Evolutionary conservation across 768 basidiomycete genomes (phyloP).

Genomic region (Russula sp.): DNA sequence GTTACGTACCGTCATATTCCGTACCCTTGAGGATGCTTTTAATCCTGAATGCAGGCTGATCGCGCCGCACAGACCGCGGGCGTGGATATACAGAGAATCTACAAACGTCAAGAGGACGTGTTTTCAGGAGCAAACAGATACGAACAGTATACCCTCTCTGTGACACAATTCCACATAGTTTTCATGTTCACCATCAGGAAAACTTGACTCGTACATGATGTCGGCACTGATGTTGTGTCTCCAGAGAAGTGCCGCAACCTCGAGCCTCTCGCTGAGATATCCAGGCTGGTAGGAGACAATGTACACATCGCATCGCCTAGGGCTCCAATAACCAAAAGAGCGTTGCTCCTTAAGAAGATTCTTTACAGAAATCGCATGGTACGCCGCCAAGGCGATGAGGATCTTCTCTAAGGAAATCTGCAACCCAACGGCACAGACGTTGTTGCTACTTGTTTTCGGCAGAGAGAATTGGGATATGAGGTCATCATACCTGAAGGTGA

Average conservation of each 20-base stretch:
- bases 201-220: slow-evolving; percentile 75
- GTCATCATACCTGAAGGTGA: slow-evolving; percentile 56
- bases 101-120: not conserved
- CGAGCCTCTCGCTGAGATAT: slow-evolving; percentile 67
- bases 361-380: slow-evolving; percentile 59
- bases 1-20: slow-evolving; percentile 57
- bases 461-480: slow-evolving; percentile 55
- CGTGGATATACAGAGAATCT: slow-evolving; percentile 48
- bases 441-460: slow-evolving; percentile 44
- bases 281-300: slow-evolving; percentile 73
- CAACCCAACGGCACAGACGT: slow-evolving; percentile 60
- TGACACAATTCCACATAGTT: slow-evolving; percentile 58
- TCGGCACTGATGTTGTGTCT: slow-evolving; percentile 77
- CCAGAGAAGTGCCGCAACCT: slow-evolving; percentile 73
- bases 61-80: slow-evolving; percentile 48
- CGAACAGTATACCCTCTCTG: slow-evolving; percentile 81
- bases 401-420: slow-evolving; percentile 80
- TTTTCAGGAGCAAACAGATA: not conserved
- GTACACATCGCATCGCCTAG: slow-evolving; percentile 84
- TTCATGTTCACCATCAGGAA: slow-evolving; percentile 57
- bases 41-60: slow-evolving; percentile 68
- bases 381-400: slow-evolving; percentile 56
- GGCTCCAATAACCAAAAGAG: slow-evolving; percentile 86
- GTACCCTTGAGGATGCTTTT: slow-evolving; percentile 76
- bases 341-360: slow-evolving; percentile 67